Evolutionary conservation across 257 asterid species (phyloP).

Genomic region (Solanum arcanum): DNA sequence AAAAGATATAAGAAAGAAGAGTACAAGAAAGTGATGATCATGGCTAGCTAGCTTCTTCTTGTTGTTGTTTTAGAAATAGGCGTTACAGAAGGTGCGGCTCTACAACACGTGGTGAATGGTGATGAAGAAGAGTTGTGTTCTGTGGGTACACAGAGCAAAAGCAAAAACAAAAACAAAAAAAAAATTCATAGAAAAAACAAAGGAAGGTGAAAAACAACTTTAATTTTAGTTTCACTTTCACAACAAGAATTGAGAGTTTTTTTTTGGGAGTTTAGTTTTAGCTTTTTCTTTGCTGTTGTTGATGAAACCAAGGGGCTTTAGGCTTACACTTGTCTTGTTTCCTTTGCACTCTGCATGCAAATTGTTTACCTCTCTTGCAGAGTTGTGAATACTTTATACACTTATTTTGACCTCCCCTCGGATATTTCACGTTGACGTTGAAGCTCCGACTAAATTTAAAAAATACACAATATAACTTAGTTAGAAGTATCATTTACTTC

Average conservation of each 20-base stretch:
- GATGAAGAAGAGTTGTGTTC: conserved; percentile 17
- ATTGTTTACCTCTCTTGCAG: neutral
- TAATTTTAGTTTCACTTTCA: neutral
- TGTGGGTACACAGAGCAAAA: neutral
- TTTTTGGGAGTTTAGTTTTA: neutral
- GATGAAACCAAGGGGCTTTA: neutral
- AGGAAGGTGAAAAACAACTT: neutral
- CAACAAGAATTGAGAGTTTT: neutral
- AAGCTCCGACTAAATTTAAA: too few relatives aligned
- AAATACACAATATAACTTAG: fast-evolving
- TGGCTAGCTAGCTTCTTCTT: neutral
- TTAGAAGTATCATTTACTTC: too few relatives aligned
- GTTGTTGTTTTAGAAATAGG: neutral
- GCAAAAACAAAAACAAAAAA: neutral
- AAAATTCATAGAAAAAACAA: neutral
- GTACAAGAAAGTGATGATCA: neutral
- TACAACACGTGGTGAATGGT: conserved; percentile 62
- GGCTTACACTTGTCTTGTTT: neutral
- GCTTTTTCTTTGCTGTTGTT: neutral
- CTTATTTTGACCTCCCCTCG: neutral
- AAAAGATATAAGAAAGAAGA: neutral
- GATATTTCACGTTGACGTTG: fast-evolving
- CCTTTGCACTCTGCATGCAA: neutral
- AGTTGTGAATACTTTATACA: neutral
- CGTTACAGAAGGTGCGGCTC: conserved; percentile 3